Conservation (phyloP, 176 grass and related monocot genomes). For the Bolboschoenus planiculmis region DNA sequence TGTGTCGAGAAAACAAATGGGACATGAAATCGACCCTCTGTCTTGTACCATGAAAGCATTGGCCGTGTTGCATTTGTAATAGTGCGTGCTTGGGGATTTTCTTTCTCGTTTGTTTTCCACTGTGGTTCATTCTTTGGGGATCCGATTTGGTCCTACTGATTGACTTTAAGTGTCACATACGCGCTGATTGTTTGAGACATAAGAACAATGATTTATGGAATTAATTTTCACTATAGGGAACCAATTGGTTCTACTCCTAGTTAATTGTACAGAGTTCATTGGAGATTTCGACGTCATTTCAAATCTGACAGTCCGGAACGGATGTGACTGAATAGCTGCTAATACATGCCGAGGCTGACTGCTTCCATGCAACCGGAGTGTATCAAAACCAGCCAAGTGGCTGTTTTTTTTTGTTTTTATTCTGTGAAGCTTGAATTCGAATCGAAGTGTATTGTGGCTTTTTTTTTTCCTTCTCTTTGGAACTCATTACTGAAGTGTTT, state of each 20-base stretch:
- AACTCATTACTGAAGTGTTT: not conserved
- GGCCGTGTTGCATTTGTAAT: conserved; percentile 47
- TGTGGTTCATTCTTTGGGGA: conserved; percentile 1
- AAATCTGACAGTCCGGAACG: not conserved
- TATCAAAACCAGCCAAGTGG: not conserved
- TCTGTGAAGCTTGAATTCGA: not conserved
- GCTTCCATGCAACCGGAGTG: not conserved
- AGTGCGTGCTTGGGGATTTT: not conserved
- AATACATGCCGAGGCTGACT: not conserved
- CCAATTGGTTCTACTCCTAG: not conserved
- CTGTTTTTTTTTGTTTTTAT: not conserved
- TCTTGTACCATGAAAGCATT: conserved; percentile 73
- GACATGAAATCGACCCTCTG: conserved; percentile 50
- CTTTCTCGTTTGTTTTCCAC: not conserved
- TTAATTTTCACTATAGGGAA: not conserved
- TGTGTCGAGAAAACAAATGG: conserved; percentile 44
- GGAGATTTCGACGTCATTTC: not conserved
- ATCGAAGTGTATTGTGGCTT: not conserved
- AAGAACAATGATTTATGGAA: not conserved
- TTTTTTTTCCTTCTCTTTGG: not conserved
- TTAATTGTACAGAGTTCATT: not conserved
- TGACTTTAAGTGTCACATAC: not conserved
- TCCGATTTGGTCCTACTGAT: not conserved
- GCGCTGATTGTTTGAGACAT: not conserved
- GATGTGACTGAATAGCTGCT: not conserved